Base-by-base conservation (phyloP, 1,139 yeast genomes). In the Blastobotrys arbuscula region DNA sequence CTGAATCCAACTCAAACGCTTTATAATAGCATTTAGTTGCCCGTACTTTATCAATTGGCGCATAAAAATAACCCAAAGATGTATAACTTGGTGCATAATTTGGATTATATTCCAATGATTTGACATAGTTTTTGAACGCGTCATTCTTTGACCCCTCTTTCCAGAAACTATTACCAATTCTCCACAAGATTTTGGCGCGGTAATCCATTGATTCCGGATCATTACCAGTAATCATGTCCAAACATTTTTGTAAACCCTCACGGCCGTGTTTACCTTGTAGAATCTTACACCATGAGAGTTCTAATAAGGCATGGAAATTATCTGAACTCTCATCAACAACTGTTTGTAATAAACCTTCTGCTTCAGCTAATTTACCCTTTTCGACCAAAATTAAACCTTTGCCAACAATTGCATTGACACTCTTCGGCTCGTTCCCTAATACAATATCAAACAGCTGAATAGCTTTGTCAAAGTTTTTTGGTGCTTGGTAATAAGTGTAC, bases 21-120 rank as follows among this genome's bases (percentile, higher is more conserved):
- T 82, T 85, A 63, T 84, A 82, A 63, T 83, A 92, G 66, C 97
- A 90, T 61, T 87, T 89, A 50, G 83, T 82, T 0, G 97, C 95
- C 49, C 95, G 75, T 0, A 69, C 70, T 18, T 66, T 64, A 60
- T 90, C 97, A 4, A 72, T 68, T 1, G 76, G 74, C 5, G 76
- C 66, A 59, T 88, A 89, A 30, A 88, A 72, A 36, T 76, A 64
- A 28, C 99, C 99, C 20, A 92, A 69, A 0, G 87, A 75, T 0
- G 97, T 82, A 62, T 81, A 90, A 0, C 95, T 78, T 2, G 92
- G 82, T 0, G 96, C 89, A 64, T 73, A 78, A 31, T 75, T 77
- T 41, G 80, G 79, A 19, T 78, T 76, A 41, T 78, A 77, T 56
- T 84, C 82, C 47, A 89, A 70, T 0, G 95, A 76, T 37, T 73